Percentiles rank a stretch among this genome's conserved stretches.
These are phyloP conservation scores for Trichoderma orchidacearum DNA, from an alignment of 495 filamentous ascomycete genomes.

Conservation along the genomic window DNA sequence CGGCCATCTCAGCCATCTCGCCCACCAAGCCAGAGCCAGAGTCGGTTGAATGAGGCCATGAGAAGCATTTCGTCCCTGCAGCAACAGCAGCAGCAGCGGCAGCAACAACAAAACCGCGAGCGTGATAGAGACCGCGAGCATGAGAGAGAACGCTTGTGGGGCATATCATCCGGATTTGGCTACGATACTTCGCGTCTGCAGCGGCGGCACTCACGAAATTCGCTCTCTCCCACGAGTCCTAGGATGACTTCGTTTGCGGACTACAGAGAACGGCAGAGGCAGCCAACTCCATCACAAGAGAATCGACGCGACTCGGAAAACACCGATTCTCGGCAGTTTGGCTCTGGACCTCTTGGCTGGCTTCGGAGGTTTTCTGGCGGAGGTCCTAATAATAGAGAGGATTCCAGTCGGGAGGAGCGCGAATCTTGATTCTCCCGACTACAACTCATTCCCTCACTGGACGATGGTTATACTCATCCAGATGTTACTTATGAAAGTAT, in stretches of 20 bases:
- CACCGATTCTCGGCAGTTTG: background rate
- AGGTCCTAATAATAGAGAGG: background rate
- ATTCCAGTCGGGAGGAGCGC: background rate
- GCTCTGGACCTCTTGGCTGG: slow-evolving; percentile 21
- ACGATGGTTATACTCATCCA: background rate
- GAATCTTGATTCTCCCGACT: background rate
- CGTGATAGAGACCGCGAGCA: background rate
- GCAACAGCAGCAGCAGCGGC: background rate
- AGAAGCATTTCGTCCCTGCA: background rate
- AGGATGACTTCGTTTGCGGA: slow-evolving; percentile 9
- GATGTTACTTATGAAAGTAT: background rate
- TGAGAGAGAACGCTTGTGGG: background rate
- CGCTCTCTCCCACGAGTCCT: slow-evolving; percentile 8
- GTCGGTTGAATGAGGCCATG: slow-evolving; percentile 3
- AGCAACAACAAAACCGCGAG: background rate
- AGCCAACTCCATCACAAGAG: slow-evolving; percentile 14
- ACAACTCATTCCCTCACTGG: background rate
- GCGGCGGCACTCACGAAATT: slow-evolving; percentile 1
- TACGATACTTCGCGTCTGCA: background rate
- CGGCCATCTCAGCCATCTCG: background rate
- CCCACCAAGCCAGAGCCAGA: background rate
- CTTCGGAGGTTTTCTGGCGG: slow-evolving; percentile 19
- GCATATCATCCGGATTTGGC: background rate
- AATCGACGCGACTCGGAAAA: slow-evolving; percentile 9
- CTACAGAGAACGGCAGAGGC: slow-evolving; percentile 6